Base-by-base conservation (phyloP, 73 alveolate species). In the Durusdinium trenchii region DNA sequence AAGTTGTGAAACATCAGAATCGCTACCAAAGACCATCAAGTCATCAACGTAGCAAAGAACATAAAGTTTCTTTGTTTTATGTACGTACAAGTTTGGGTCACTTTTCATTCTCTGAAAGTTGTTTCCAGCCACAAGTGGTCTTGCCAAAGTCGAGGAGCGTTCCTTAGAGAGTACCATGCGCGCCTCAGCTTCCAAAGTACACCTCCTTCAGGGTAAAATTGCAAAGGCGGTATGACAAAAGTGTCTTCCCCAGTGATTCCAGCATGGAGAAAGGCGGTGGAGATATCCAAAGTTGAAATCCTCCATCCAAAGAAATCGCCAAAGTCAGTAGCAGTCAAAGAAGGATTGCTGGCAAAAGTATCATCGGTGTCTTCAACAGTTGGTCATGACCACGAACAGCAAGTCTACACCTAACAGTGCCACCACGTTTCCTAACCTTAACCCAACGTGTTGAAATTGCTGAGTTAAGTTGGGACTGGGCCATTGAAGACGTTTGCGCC, bases 61-160 rank as follows among this genome's bases (percentile, higher is more conserved):
- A 26, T 4, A 84, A 36, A 84, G 94, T 84, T 26, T 47, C 94
- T 51, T 84, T 36, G 4, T 6, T 10, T 52, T n/a, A 6, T 51
- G 94, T 36, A 84, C 94, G 78, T 50, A 51, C 50, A 84, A 52
- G 78, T 84, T 84, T 6, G 94, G 94, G 61, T 84, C 94, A 12
- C 78, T 51, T 54, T 84, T 84, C 94, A 84, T 52, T 5, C 94
- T 35, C 1, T 40, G n/a, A 84, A 84, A 84, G 94, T 36, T 52
- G 78, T 7, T 35, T 42, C 12, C 9, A 6, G 20, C 26, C 94
- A 84, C 52, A 84, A 52, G 78, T 84, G 94, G 36, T 52, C 94
- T 36, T 84, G 94, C 94, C 94, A 84, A 3, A 84, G 78, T 52
- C 94, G n/a, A 1, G 94, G 94, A 84, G 94, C n/a, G 54, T 84